phyloP scores from a whole-genome alignment of 2,329 filamentous ascomycete genomes.

The Ramularia endophylla region DNA sequence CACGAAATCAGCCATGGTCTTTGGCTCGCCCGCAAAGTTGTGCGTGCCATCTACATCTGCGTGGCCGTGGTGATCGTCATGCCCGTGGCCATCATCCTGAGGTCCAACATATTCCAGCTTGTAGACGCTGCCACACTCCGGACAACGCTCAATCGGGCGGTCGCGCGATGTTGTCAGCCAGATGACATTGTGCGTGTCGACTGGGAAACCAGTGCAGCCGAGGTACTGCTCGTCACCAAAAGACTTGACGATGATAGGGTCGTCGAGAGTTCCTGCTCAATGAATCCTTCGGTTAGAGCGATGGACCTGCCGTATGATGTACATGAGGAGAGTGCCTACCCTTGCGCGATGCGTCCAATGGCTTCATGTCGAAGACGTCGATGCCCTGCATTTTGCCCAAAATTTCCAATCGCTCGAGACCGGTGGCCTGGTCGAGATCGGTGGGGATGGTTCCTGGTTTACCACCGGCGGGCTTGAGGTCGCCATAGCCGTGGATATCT shows the following conservation, averaged over 20 bases:
- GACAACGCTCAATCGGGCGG: constrained; percentile 89
- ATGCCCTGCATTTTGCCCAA: constrained; percentile 99
- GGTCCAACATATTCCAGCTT: constrained; percentile 97
- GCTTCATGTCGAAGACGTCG: constrained; percentile 97
- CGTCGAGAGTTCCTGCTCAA: constrained; percentile 67
- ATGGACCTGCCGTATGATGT: neutral
- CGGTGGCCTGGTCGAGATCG: constrained; percentile 92
- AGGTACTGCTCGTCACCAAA: constrained; percentile 94
- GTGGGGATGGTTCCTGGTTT: constrained; percentile 77
- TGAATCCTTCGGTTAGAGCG: constrained; percentile 1
- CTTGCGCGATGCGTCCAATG: constrained; percentile 81
- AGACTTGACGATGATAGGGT: constrained; percentile 86
- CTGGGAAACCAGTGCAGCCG: constrained; percentile 91
- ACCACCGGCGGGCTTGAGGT: constrained; percentile 81
- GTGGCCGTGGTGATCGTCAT: constrained; percentile 41
- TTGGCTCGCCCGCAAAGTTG: constrained; percentile 66
- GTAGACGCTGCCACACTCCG: constrained; percentile 92
- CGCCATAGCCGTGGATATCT: constrained; percentile 80
- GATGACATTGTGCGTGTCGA: constrained; percentile 81
- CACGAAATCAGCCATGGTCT: constrained; percentile 95
- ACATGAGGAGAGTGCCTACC: constrained; percentile 49
- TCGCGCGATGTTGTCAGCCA: constrained; percentile 89
- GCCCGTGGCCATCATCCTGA: constrained; percentile 62
- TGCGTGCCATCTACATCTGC: constrained; percentile 44
- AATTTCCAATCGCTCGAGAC: constrained; percentile 97